Evolutionary conservation across 164 flowering plant species (phyloP).

Genomic region (Magnolia changhungtana): DNA sequence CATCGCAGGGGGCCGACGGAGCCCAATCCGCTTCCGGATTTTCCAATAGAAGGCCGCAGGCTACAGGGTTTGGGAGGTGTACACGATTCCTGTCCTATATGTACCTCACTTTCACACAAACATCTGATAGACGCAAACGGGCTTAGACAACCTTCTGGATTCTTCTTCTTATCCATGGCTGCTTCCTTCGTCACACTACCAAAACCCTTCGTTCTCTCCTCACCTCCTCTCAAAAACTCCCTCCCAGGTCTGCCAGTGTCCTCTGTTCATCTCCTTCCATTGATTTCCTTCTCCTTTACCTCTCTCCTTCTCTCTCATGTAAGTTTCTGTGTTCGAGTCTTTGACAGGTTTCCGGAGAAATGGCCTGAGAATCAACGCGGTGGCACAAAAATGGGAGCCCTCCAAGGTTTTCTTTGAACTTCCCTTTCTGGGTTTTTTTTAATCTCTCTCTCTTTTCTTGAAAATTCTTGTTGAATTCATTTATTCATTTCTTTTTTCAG

Average conservation of each 20-base stretch:
- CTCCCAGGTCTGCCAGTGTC: constrained; percentile 12
- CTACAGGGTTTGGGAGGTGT: no score
- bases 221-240: constrained; percentile 20
- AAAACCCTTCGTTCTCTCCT: constrained; percentile 25
- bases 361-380: constrained; percentile 52
- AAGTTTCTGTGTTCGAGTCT: not conserved
- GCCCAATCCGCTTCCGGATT: no score
- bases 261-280: constrained; percentile 15
- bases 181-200: constrained; percentile 39
- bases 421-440: not conserved
- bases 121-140: not conserved
- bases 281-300: not conserved
- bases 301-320: not conserved
- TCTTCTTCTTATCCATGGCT: constrained; percentile 44
- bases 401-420: constrained; percentile 44
- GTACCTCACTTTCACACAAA: not conserved
- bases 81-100: no score
- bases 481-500: constrained; percentile 25
- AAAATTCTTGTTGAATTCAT: no score
- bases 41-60: no score
- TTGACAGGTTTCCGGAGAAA: constrained; percentile 38
- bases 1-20: no score
- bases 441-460: not conserved
- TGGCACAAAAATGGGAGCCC: constrained; percentile 67
- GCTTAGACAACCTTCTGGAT: not conserved